Base-by-base conservation (phyloP, 148 eudicot species). In the Spergularia marina region DNA sequence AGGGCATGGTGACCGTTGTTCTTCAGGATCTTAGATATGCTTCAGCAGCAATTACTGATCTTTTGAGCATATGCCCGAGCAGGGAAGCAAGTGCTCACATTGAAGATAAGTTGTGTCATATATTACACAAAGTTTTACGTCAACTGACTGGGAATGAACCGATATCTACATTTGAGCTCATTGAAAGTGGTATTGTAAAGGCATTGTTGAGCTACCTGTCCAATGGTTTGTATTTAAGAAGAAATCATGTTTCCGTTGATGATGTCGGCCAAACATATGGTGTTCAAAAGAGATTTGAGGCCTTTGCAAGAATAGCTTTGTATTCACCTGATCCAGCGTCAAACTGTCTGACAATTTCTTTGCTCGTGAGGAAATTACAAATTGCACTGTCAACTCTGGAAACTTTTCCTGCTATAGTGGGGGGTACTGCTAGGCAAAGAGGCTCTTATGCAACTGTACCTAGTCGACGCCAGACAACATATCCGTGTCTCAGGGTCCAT, bases 161-260 rank as follows among this genome's bases (percentile, higher is more conserved):
- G 30, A 85, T 92, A 79, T 95, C 98, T 54, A 92, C 96, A 75
- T 95, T 95, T 88, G 98, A 92, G 68, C 87, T 95, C 71, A 81
- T 95, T 58, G 98, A 89, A 80, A 95, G 98, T 87, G 96, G 98
- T 59, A 88, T 92, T 61, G 73, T 91, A 25, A 91, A 85, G 76
- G 89, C 96, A 65, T 71, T 95, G 57, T 81, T 89, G 57, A 86
- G 78, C 64, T 95, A 86, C 78, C 84, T 95, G 34, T 85, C 84
- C 10, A 83, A 80, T 74, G 90, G 87, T 62, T 82, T 74, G 55
- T 86, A 80, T 79, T 56, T 71, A 70, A 82, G 71, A 56, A 80
- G 68, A 65, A 53, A 74, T 73, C 72, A 73, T 74, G 51, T 53
- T 68, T 30, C 70, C 64, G 75, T 68, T 76, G 80, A 71, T 72